A percentile compares a stretch with the other conserved stretches of the same genome.
These are phyloP conservation scores for Trifolium fragiferum DNA, from an alignment of 306 rosid genomes.

Conservation along the genomic window DNA sequence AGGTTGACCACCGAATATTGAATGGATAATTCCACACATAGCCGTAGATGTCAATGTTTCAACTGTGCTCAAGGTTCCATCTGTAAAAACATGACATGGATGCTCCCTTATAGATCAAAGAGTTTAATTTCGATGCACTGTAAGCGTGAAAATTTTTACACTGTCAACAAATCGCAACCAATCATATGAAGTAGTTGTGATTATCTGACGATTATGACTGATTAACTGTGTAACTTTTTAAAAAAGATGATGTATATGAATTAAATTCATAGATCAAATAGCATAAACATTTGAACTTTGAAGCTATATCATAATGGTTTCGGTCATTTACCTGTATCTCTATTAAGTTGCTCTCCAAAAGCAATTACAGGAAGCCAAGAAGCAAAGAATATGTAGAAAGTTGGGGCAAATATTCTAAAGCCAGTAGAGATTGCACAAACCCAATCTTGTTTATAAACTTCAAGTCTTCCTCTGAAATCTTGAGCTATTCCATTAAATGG, in stretches of 20 bases:
- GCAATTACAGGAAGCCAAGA: conserved; percentile 93
- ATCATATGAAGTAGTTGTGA: not conserved
- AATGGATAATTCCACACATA: conserved; percentile 82
- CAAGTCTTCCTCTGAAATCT: conserved; percentile 74
- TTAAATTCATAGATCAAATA: not conserved
- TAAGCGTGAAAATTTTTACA: not conserved
- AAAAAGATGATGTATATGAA: not conserved
- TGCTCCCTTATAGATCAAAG: conserved; percentile 15
- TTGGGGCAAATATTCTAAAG: conserved; percentile 78
- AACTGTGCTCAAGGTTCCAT: conserved; percentile 84
- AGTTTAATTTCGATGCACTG: not conserved
- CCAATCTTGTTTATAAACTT: conserved; percentile 86
- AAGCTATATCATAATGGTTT: not conserved
- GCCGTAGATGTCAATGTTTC: conserved; percentile 96
- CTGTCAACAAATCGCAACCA: not conserved
- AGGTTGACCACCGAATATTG: conserved; percentile 92
- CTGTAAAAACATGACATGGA: conserved; percentile 41
- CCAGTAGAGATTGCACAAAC: conserved; percentile 56
- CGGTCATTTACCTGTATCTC: conserved; percentile 68
- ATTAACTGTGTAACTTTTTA: not conserved
- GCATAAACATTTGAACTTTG: conserved; percentile 6
- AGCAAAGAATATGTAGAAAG: conserved; percentile 86
- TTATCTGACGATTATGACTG: not conserved
- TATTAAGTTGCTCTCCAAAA: conserved; percentile 80
- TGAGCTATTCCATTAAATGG: conserved; percentile 68